Base-by-base conservation (phyloP, 352 stramenopile genomes). In the Phytophthora crassamura region DNA sequence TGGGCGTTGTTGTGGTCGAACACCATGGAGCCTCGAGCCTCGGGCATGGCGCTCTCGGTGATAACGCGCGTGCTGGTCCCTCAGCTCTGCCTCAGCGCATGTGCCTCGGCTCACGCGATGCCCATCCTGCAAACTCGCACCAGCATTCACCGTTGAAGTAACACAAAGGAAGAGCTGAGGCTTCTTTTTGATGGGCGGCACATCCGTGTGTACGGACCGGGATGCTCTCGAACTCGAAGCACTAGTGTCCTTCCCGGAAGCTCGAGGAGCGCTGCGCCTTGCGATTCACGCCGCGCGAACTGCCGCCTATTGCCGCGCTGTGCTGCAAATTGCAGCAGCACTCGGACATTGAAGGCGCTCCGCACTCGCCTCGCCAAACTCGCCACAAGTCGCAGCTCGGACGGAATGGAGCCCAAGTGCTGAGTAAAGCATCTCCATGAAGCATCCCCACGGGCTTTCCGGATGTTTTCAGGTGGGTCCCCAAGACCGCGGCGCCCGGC, bases 381-480 rank as follows among this genome's bases (percentile, higher is more conserved):
- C 34, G 18, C 3, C 34, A 25, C 22, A 25, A 25, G 22, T 25
- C 22, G 22, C 22, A 25, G 22, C 22, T 25, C 22, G 22, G 22
- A 25, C 55, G 7, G 25, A 38, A 25, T 34, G 18, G 34, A 36
- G 22, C 50, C 14, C 49, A 41, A 47, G 36, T 42, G 47, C 39
- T 51, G 47, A 49, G 48, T 66, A 9, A 47, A 58, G 58, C 48
- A 59, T 59, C 42, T 33, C 50, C 35, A 32, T 28, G 22, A 20
- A 49, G 51, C 38, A 49, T 59, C 42, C 11, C 14, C 28, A n/a
- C 30, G 15, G 11, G 8, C 12, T 25, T 15, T 66, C 58, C 39
- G 58, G 39, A 66, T 59, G 48, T 52, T 59, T 49, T 30, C 34
- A 57, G 38, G 28, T 50, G 47, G 33, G 45, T 52, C 45, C 28